Conservation (phyloP, 2,329 filamentous ascomycete genomes). For the Pseudocercospora fijiensis region DNA sequence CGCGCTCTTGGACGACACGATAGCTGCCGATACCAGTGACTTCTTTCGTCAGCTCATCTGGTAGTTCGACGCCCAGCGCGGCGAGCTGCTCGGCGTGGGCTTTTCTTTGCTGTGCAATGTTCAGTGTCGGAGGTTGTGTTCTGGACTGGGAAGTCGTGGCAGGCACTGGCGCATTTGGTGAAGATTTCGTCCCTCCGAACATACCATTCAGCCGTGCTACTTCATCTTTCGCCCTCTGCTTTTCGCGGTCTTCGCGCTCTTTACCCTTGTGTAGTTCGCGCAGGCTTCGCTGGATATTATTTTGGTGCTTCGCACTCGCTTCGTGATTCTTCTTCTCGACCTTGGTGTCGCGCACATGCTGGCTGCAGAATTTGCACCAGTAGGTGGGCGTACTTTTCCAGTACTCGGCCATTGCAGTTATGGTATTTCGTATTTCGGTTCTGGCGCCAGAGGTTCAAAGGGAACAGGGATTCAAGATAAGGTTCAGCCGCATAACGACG, state of each 20-base stretch:
- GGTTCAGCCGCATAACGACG: neutral
- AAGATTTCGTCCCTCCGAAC: constrained; percentile 51
- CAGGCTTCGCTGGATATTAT: constrained; percentile 84
- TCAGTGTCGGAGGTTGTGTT: constrained; percentile 38
- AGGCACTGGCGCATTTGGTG: constrained; percentile 34
- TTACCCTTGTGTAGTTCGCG: constrained; percentile 83
- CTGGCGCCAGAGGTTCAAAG: neutral
- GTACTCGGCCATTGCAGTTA: constrained; percentile 79
- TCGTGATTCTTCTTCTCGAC: constrained; percentile 66
- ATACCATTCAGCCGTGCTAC: constrained; percentile 81
- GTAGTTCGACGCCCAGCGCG: constrained; percentile 80
- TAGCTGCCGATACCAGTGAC: constrained; percentile 89
- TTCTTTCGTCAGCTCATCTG: constrained; percentile 72
- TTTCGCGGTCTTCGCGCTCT: constrained; percentile 76
- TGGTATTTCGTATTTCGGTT: neutral
- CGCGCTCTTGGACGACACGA: constrained; percentile 63
- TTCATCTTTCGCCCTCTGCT: constrained; percentile 75
- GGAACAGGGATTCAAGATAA: neutral
- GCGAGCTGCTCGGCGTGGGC: constrained; percentile 84
- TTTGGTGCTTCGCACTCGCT: constrained; percentile 38
- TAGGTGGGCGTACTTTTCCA: constrained; percentile 98
- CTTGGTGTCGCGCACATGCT: constrained; percentile 87
- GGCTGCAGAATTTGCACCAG: constrained; percentile 96
- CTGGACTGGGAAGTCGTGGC: constrained; percentile 29
- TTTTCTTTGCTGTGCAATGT: constrained; percentile 68